Evolutionary conservation across 371 early-diverging fungal species (phyloP), one percentile per base, ranked within the genome.

Genomic region (Capillidium heterosporum): DNA sequence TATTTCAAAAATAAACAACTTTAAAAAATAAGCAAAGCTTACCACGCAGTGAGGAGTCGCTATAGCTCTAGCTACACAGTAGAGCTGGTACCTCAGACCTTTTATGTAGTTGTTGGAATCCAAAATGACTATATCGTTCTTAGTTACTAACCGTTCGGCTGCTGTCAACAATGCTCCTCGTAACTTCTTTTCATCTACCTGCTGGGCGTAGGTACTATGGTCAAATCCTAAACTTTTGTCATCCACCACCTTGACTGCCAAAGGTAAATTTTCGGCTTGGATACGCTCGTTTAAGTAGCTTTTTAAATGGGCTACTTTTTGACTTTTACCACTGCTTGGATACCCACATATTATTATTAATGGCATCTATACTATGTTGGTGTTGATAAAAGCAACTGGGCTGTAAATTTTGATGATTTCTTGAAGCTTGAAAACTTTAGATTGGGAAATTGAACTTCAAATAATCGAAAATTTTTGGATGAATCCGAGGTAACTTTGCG

Each of bases 31-130:
- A 26, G 5, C 5, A 39, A 40, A 11, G 50, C 67, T 63, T 72
- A 85, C 81, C 31, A 89, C 82, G 60, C 94, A 93, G 44, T 87
- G 87, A 7, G 93, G 87, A 0, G 95, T 92, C 42, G 85, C 77
- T 27, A 89, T 75, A 23, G 85, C 87, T 41, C 90, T 76, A 0
- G 93, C 85, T 17, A 91, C 71, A 66, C 95, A 92, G 67, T 89
- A 92, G 13, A 96, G 75, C 66, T 96, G 95, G 68, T 96, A 98
- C 57, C 98, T 75, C 62, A 87, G 89, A 1, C 98, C 95, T 70
- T 98, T 98, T 67, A 98, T 95, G 68, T 95, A 93, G 65, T 98
- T 98, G 67, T 92, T 68, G 29, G 80, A 75, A 65, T 98, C 98
- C 2, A 80, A 87, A 53, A 98, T 90, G 15, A 95, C 85, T 52